phyloP scores from a whole-genome alignment of 176 grass and related monocot genomes.

The Aegilops sharonensis region DNA sequence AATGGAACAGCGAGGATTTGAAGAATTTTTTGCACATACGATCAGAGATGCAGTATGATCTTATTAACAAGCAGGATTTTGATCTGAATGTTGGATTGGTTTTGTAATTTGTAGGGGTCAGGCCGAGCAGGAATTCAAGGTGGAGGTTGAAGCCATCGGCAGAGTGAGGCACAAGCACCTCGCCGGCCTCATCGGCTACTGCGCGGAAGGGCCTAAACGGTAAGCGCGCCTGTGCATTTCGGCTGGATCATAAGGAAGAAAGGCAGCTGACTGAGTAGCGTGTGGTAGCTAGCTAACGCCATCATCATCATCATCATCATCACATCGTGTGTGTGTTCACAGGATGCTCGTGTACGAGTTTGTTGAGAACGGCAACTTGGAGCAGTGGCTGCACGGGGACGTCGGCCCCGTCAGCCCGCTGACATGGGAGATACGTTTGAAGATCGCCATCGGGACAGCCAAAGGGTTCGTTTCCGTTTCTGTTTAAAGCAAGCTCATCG shows the following conservation, averaged over 20 bases:
- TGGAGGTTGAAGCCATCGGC: constrained; percentile 95
- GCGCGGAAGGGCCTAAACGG: constrained; percentile 91
- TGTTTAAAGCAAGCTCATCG: neutral
- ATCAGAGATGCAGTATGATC: neutral
- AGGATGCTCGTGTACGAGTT: constrained; percentile 99
- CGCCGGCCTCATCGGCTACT: constrained; percentile 82
- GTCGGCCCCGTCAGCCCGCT: constrained; percentile 53
- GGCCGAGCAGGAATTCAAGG: constrained; percentile 98
- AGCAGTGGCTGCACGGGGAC: constrained; percentile 95
- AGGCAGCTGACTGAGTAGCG: neutral
- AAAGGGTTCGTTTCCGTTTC: constrained; percentile 69
- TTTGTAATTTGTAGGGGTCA: constrained; percentile 75
- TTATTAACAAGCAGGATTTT: neutral
- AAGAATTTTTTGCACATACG: neutral
- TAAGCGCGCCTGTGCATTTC: constrained; percentile 21
- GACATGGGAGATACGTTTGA: constrained; percentile 78
- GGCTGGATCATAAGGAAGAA: neutral
- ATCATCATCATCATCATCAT: neutral
- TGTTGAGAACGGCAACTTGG: constrained; percentile 91
- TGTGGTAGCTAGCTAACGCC: constrained; percentile 16
- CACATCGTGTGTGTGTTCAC: neutral
- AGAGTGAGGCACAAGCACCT: constrained; percentile 97
- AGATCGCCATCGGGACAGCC: constrained; percentile 87
- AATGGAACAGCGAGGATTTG: neutral
- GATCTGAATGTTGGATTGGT: neutral